phyloP scores from a whole-genome alignment of 2,329 filamentous ascomycete genomes.

The Claviceps paspali region DNA sequence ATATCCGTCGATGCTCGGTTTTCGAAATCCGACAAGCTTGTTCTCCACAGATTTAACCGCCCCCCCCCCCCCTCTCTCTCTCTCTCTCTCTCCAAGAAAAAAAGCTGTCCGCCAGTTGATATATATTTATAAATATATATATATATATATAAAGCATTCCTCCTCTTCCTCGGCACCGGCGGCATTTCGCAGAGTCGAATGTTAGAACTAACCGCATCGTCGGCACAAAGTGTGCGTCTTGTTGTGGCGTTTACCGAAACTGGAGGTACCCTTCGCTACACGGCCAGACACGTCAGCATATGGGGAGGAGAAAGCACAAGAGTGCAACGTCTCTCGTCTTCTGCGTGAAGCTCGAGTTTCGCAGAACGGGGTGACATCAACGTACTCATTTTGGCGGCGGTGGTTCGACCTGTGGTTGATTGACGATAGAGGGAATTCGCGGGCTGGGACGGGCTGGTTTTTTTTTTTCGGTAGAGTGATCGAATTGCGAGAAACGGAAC shows the following conservation, averaged over 20 bases:
- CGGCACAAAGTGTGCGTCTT: constrained; percentile 97
- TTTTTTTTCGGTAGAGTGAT: constrained; percentile 24
- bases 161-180: neutral
- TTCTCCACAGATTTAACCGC: no score
- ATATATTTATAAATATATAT: no score
- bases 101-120: no score
- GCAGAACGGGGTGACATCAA: constrained; percentile 11
- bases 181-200: neutral
- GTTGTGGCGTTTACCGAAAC: constrained; percentile 63
- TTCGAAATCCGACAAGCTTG: no score
- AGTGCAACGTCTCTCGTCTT: neutral
- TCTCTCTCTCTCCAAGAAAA: no score
- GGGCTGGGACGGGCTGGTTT: constrained; percentile 14
- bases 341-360: neutral
- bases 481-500: constrained; percentile 11
- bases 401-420: constrained; percentile 24
- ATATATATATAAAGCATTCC: no score
- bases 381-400: constrained; percentile 44
- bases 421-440: constrained; percentile 22
- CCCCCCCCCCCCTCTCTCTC: no score
- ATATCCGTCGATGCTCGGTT: no score
- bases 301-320: no score
- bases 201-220: constrained; percentile 71
- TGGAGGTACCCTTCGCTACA: constrained; percentile 42
- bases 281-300: constrained; percentile 13